A percentile compares a stretch with the other conserved stretches of the same genome.
Evolutionary conservation across 306 rosid genomes (phyloP).

Genomic region (Leucaena leucocephala): DNA sequence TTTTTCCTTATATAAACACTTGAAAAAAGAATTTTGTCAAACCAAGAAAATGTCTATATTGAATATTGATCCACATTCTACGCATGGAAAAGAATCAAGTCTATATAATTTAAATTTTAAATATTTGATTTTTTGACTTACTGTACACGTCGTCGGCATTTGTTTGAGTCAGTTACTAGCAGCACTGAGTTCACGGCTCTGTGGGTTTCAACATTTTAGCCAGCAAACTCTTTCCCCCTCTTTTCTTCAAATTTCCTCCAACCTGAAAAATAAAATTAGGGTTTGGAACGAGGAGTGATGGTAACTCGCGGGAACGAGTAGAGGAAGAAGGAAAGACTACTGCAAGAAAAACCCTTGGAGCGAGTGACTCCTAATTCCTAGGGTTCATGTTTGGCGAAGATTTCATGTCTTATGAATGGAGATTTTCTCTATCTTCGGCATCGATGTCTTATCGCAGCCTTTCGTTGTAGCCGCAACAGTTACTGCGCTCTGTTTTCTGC

Average conservation of each 20-base stretch:
- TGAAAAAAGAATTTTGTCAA: no score
- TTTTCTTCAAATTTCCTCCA: constrained; percentile 29
- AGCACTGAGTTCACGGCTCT: constrained; percentile 7
- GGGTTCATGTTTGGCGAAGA: constrained; percentile 71
- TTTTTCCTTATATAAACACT: no score
- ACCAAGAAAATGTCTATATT: no score
- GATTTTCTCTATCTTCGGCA: constrained; percentile 46
- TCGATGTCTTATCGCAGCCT: constrained; percentile 51
- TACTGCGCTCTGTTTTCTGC: constrained; percentile 62
- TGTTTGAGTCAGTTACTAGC: constrained; percentile 28
- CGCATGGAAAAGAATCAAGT: no score
- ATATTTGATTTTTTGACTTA: background rate
- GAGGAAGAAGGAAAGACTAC: background rate
- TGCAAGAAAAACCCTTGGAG: background rate
- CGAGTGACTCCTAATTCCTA: constrained; percentile 33
- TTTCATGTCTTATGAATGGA: constrained; percentile 97
- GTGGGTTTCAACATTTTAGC: background rate
- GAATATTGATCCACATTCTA: background rate
- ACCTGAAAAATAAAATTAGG: constrained; percentile 24
- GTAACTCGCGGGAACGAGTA: background rate
- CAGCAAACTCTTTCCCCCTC: background rate
- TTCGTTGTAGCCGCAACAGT: constrained; percentile 57
- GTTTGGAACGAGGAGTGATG: background rate
- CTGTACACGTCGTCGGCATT: background rate
- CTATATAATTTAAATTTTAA: no score